Conservation (phyloP, 2,329 filamentous ascomycete genomes). For the Rasamsonia emersonii region DNA sequence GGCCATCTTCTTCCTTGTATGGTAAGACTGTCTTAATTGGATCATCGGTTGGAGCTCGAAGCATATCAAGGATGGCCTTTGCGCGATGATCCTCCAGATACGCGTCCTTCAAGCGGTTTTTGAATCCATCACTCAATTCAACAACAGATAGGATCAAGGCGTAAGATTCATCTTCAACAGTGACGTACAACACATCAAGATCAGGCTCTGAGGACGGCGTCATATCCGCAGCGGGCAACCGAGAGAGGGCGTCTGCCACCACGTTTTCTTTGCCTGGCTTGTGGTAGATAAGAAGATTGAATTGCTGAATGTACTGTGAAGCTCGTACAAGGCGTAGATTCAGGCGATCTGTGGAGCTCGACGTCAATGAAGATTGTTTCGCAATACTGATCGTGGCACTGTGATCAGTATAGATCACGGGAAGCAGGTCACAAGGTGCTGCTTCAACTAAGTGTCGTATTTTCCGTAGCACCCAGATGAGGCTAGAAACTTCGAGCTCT, state of each 20-base stretch:
- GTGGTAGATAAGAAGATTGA: not conserved
- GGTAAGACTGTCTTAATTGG: not conserved
- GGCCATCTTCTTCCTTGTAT: not conserved
- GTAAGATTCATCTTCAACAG: not conserved
- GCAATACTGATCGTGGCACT: not conserved
- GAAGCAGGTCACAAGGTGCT: too few relatives aligned
- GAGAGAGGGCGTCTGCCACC: constrained; percentile 1
- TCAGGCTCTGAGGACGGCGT: not conserved
- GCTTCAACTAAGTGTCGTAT: constrained; percentile 1
- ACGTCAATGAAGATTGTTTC: not conserved
- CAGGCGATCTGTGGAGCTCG: not conserved
- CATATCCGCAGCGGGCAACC: not conserved
- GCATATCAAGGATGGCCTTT: not conserved
- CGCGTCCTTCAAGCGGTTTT: not conserved
- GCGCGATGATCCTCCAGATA: not conserved
- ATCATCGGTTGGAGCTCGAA: not conserved
- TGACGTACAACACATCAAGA: not conserved
- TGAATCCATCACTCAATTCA: not conserved
- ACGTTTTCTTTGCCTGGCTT: constrained; percentile 3
- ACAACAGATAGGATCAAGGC: not conserved
- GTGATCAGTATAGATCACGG: constrained; percentile 4
- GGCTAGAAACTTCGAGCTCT: constrained; percentile 2
- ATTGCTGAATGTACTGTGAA: constrained; percentile 2
- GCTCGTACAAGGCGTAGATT: not conserved
- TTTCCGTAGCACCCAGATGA: constrained; percentile 3